Base-by-base conservation (phyloP, 2,329 filamentous ascomycete species). In the Teratosphaeria nubilosa region DNA sequence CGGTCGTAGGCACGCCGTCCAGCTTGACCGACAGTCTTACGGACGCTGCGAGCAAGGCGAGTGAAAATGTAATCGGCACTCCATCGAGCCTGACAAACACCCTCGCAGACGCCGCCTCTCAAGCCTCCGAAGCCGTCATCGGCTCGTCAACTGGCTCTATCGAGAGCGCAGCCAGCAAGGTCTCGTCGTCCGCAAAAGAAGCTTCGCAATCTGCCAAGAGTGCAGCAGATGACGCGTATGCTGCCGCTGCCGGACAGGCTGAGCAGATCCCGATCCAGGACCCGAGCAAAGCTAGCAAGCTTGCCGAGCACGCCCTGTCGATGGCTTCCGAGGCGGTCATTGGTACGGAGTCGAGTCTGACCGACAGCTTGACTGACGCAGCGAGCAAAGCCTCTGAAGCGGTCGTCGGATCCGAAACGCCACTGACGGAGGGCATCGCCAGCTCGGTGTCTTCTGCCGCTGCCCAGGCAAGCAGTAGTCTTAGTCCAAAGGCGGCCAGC, bases 131-230 rank as follows among this genome's bases (percentile, higher is more conserved):
- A 31, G 63, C 64, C 30, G 64, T 67, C 16, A 32, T 66, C 2
- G 68, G 66, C 4, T 60, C 56, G 25, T 67, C 65, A 1, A 63
- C 78, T 13, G 76, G 77, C 1, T 77, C 76, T 68, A 74, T 76
- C 3, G 79, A 82, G 57, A 58, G 55, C 48, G 32, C 52, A 14
- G 54, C 48, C 41, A 57, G 41, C 52, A 57, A 56, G n/a, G 55
- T 53, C 37, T 37, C 31, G 53, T 30, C 27, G 4, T 34, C 30
- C 11, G 54, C 54, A 22, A 32, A 55, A 14, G 58, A 54, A 57
- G 41, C 45, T 27, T 25, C 54, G 10, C 31, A 51, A 30, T 27
- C 51, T 16, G 54, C 60, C 31, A 56, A 60, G 27, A 62, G 58
- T 34, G 52, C 53, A 5, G 48, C 52, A 41, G 56, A 48, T 53